Base-by-base conservation (phyloP, 441 rosid species). In the Eutrema salsugineum region DNA sequence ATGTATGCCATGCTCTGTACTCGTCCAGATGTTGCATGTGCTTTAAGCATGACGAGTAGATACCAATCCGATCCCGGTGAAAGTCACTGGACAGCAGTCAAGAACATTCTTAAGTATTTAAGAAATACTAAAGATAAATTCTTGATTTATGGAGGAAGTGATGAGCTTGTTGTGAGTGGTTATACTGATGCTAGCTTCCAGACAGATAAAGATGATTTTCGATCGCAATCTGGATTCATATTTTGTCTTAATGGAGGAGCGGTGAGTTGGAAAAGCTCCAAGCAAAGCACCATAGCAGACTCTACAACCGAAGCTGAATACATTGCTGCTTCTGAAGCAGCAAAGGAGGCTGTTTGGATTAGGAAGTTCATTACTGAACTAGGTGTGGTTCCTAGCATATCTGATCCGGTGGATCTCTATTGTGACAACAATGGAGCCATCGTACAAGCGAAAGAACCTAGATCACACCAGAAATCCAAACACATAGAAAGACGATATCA, bases 51-150 rank as follows among this genome's bases (percentile, higher is more conserved):
- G 27, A 24, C 27, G 27, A 24, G 27, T 2, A 24, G 27, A 24
- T 24, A 24, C 27, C 27, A 24, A 2, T 24, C 27, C 0, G 27
- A 24, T 24, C 27, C 27, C 0, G 27, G 27, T 24, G 27, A 24
- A 2, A 6, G 38, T 20, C 55, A 74, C 11, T 66, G 16, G 44
- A 57, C 17, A 42, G 46, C 46, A 1, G 20, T 67, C 19, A 49
- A 75, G 38, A 59, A 30, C 3, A 74, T 74, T 19, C 47, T 58
- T 6, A 66, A 73, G 40, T 58, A 74, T 16, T 58, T 74, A 10
- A 48, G 46, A 65, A 58, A 49, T 7, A 66, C 47, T 15, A 40
- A 67, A 19, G 54, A 74, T 39, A 33, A 19, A 0, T 74, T 72
- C 11, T 40, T 50, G 11, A 63, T 60, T 7, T 68, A 12, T 40